Percentiles rank a stretch among this genome's conserved stretches.
These are phyloP conservation scores for Wickerhamomyces bisporus DNA, from an alignment of 805 yeast genomes.

Conservation along the genomic window DNA sequence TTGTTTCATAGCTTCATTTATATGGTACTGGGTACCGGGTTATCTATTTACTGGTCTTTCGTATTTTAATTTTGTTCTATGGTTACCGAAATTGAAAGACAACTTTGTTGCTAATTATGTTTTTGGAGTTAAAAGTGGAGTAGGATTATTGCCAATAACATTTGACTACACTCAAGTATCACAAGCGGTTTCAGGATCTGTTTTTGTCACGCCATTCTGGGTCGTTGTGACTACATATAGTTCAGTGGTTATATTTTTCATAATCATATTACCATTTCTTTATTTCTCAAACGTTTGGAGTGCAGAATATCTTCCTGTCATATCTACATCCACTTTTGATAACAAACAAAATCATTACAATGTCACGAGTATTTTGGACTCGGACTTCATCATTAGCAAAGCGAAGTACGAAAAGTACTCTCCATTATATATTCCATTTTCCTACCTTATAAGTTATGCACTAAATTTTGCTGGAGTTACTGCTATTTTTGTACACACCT, in stretches of 20 bases:
- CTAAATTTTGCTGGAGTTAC: constrained; percentile 58
- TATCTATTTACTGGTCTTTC: constrained; percentile 56
- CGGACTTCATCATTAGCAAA: constrained; percentile 36
- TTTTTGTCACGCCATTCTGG: constrained; percentile 50
- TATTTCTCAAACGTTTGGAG: constrained; percentile 53
- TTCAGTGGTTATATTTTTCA: constrained; percentile 44
- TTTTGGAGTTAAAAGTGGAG: constrained; percentile 54
- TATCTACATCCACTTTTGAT: constrained; percentile 45
- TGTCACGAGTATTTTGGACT: constrained; percentile 41
- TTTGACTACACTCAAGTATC: constrained; percentile 54
- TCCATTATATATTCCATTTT: constrained; percentile 54
- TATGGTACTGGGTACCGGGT: constrained; percentile 67
- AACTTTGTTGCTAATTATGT: constrained; percentile 56
- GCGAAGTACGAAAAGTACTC: constrained; percentile 47
- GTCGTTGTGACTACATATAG: constrained; percentile 36
- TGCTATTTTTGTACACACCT: constrained; percentile 56
- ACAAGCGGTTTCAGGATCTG: constrained; percentile 42
- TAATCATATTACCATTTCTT: constrained; percentile 44
- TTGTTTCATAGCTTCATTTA: constrained; percentile 37
- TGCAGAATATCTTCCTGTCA: constrained; percentile 56
- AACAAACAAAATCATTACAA: constrained; percentile 41
- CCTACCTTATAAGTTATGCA: constrained; percentile 52
- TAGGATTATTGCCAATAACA: constrained; percentile 50
- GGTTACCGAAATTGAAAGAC: constrained; percentile 32
- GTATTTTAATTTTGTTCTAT: constrained; percentile 44